phyloP scores from a whole-genome alignment of 176 grass and related monocot genomes.

The Oryza officinalis region DNA sequence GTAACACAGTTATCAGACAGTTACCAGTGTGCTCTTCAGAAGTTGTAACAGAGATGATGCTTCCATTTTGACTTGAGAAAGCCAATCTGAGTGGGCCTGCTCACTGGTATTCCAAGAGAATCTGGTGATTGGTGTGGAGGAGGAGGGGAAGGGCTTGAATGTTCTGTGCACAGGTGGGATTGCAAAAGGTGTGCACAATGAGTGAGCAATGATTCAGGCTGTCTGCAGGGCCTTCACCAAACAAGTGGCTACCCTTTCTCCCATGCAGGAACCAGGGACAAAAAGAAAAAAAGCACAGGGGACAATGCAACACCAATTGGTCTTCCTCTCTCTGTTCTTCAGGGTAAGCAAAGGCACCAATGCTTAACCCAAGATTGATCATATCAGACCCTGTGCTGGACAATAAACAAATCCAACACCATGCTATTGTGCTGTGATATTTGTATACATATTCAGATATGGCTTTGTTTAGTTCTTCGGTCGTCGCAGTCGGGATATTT shows the following conservation, averaged over 20 bases:
- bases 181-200: constrained; percentile 44
- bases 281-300: constrained; percentile 3
- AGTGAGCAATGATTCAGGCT: constrained; percentile 45
- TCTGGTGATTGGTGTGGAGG: constrained; percentile 33
- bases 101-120: constrained; percentile 38
- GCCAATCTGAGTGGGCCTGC: constrained; percentile 28
- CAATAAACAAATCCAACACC: background rate
- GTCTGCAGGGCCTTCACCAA: constrained; percentile 34
- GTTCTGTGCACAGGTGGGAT: constrained; percentile 29
- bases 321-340: background rate
- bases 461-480: background rate
- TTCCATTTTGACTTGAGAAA: constrained; percentile 41
- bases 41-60: constrained; percentile 33
- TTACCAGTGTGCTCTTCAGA: background rate
- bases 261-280: constrained; percentile 14
- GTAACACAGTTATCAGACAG: background rate
- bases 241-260: constrained; percentile 37
- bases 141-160: constrained; percentile 24
- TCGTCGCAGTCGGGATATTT: background rate
- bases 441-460: background rate
- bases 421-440: constrained; percentile 23
- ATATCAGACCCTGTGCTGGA: background rate
- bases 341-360: constrained; percentile 8
- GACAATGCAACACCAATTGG: constrained; percentile 7
- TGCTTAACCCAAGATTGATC: background rate